Evolutionary conservation across 352 stramenopile genomes (phyloP).

Genomic region (Phytophthora kernoviae): DNA sequence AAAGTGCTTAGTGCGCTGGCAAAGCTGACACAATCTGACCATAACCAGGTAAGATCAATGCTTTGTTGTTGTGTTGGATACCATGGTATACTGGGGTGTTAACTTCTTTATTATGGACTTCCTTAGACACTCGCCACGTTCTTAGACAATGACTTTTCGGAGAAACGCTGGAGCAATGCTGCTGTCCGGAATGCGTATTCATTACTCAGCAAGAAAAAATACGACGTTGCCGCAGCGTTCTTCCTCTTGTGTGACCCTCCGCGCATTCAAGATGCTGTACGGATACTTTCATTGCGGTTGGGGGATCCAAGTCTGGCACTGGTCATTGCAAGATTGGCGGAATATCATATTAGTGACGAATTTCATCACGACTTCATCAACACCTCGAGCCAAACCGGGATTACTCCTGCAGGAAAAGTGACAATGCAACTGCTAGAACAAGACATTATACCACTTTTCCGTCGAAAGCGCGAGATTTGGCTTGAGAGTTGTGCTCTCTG

Average conservation of each 20-base stretch:
- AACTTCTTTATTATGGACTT: background rate
- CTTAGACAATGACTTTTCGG: slow-evolving; percentile 80
- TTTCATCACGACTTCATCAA: slow-evolving; percentile 66
- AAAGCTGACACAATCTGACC: slow-evolving; percentile 74
- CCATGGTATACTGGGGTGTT: background rate
- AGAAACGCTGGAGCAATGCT: slow-evolving; percentile 83
- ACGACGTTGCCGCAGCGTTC: slow-evolving; percentile 89
- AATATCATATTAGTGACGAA: slow-evolving; percentile 62
- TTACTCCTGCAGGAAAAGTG: slow-evolving; percentile 57
- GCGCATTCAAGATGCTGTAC: slow-evolving; percentile 91
- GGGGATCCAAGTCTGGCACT: slow-evolving; percentile 90
- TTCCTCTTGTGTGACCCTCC: slow-evolving; percentile 94
- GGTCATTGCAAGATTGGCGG: slow-evolving; percentile 87
- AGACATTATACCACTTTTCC: slow-evolving; percentile 74
- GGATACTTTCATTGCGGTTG: slow-evolving; percentile 88
- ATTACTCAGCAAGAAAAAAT: slow-evolving; percentile 93
- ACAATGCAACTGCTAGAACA: slow-evolving; percentile 67
- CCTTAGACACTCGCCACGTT: slow-evolving; percentile 75
- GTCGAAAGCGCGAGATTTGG: slow-evolving; percentile 63
- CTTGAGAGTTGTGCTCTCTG: slow-evolving; percentile 80
- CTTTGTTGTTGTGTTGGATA: background rate
- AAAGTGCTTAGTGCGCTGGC: slow-evolving; percentile 77
- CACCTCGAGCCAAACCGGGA: slow-evolving; percentile 43
- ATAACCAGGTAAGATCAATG: slow-evolving; percentile 57
- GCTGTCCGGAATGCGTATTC: slow-evolving; percentile 96